Evolutionary conservation across 129 eudicot species (phyloP), one percentile per base, ranked within the genome.

Genomic region (Helianthus tuberosus): DNA sequence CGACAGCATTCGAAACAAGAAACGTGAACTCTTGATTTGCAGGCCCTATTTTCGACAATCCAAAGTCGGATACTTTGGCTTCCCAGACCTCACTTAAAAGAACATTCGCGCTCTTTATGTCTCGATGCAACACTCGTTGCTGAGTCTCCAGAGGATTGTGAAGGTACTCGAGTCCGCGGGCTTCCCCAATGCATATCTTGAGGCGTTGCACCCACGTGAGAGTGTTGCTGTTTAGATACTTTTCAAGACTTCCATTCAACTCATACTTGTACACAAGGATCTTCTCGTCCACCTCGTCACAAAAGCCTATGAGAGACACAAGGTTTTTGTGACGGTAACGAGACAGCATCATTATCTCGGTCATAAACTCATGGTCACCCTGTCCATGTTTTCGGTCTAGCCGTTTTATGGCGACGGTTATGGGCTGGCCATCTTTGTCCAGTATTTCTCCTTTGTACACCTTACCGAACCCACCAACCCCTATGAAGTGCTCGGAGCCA

Each of bases 221-320:
- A 12, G 23, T 13, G 0, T 57, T 27, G 13, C 54, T 72, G 10
- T 64, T 43, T 41, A 72, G 76, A 43, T 72, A 71, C 57, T 72
- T 72, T 16, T 72, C 76, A 13, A 72, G 66, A 44, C 76, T 72
- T 8, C 76, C 67, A 13, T 72, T 41, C 14, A 72, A 57, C 6
- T 41, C 76, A 25, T 57, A 72, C 67, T 72, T 68, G n/a, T 72
- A 72, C 43, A 72, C 77, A 59, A 72, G 48, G 46, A 59, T 72
- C 29, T 72, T 72, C 9, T 72, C 76, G 38, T 43, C 25, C 0
- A 1, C 57, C 54, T 72, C 76, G n/a, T 72, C 76, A 58, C 68
- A 72, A 43, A 72, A 72, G 4, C 76, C 67, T 20, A 72, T 3
- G 5, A 72, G 27, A 72, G 68, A 72, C 39, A 58, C 66, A 0